phyloP scores from a whole-genome alignment of 1,284 basidiomycete genomes.

The Singerocomus inundabilis region DNA sequence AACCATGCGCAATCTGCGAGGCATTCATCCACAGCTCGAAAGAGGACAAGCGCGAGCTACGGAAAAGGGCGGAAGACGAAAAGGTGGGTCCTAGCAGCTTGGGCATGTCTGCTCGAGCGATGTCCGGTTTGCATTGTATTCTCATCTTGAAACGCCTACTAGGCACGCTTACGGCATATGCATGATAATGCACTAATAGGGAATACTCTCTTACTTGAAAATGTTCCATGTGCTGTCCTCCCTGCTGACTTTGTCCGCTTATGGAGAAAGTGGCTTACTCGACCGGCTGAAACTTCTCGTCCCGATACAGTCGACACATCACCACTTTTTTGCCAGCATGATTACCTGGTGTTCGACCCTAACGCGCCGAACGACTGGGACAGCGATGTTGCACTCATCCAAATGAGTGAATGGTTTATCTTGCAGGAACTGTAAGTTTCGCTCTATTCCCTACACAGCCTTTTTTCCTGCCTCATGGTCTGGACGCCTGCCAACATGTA shows the following conservation, averaged over 20 bases:
- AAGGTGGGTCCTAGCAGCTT: conserved; percentile 57
- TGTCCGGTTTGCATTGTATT: conserved; percentile 8
- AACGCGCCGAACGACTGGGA: conserved; percentile 57
- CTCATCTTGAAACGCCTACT: conserved; percentile 14
- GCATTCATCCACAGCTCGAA: conserved; percentile 52
- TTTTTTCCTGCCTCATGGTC: conserved; percentile 8
- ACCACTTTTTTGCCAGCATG: conserved; percentile 65
- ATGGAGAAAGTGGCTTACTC: conserved; percentile 68
- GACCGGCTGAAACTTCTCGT: conserved; percentile 53
- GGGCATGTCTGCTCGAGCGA: background rate
- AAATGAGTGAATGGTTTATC: conserved; percentile 60
- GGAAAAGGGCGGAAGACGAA: conserved; percentile 67
- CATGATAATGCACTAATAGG: conserved; percentile 52
- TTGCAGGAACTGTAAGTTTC: conserved; percentile 53
- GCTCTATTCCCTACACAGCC: conserved; percentile 6
- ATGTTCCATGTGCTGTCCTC: conserved; percentile 55
- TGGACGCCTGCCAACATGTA: conserved; percentile 6
- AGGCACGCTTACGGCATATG: conserved; percentile 63
- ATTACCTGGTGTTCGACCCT: conserved; percentile 62
- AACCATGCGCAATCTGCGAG: conserved; percentile 61
- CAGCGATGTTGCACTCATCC: conserved; percentile 52
- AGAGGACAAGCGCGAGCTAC: conserved; percentile 55
- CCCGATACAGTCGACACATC: conserved; percentile 64
- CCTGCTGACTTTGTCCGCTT: conserved; percentile 57
- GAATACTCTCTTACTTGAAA: conserved; percentile 43